Evolutionary conservation across 106 monocot species (phyloP).

Genomic region (Dendrobium officinale): DNA sequence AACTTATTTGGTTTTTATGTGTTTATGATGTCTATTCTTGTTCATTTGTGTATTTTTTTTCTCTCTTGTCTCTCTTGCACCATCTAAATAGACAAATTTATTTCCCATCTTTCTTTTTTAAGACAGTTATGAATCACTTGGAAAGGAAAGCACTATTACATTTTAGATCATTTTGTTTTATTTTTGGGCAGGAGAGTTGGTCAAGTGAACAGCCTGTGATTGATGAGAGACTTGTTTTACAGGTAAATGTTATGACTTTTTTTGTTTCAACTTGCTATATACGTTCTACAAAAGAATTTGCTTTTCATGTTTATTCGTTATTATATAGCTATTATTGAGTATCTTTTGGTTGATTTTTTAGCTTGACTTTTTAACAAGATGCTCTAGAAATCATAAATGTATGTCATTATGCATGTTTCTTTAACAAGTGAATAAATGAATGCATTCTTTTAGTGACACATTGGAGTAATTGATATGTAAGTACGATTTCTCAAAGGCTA

Average conservation of each 20-base stretch:
- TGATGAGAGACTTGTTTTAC: constrained; percentile 44
- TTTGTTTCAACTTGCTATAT: neutral
- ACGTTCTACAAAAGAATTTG: neutral
- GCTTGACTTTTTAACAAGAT: neutral
- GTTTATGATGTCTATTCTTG: neutral
- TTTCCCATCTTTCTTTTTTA: neutral
- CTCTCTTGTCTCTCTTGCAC: neutral
- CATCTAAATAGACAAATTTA: neutral
- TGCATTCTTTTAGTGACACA: neutral
- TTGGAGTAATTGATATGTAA: neutral
- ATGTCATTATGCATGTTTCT: neutral
- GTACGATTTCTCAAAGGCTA: neutral
- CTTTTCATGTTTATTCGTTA: neutral
- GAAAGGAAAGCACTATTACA: neutral
- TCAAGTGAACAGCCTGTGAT: constrained; percentile 31
- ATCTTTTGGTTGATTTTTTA: neutral
- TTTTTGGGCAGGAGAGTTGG: constrained; percentile 32
- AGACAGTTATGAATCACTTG: neutral
- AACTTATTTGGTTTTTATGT: neutral
- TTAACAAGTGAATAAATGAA: neutral
- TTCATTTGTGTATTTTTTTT: neutral
- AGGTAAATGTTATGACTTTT: constrained; percentile 20
- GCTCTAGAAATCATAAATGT: neutral
- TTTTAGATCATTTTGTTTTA: neutral
- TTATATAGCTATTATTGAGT: neutral